These are phyloP conservation scores for Pichia kudriavzevii DNA, from an alignment of 1,139 yeast species.

Conservation along the genomic window DNA sequence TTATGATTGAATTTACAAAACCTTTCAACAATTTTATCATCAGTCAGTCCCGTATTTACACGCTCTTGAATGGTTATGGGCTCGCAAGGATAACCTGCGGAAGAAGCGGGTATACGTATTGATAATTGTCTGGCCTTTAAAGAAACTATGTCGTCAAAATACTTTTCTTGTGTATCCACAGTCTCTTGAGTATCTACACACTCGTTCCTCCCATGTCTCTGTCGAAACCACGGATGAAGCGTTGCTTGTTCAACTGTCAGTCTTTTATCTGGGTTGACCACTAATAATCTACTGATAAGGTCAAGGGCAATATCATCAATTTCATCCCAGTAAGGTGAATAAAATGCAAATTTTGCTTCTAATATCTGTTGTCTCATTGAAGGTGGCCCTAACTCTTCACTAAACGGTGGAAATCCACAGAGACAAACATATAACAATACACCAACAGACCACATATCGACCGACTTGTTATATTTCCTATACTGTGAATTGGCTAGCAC, in stretches of 20 bases:
- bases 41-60: slow-evolving; percentile 20
- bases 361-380: slow-evolving; percentile 68
- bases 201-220: no score
- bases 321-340: slow-evolving; percentile 74
- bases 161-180: neutral
- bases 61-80: slow-evolving; percentile 24
- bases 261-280: slow-evolving; percentile 50
- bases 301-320: slow-evolving; percentile 59
- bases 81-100: slow-evolving; percentile 20
- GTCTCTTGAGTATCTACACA: neutral
- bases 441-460: slow-evolving; percentile 77
- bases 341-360: slow-evolving; percentile 61
- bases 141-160: slow-evolving; percentile 9
- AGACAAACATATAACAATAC: slow-evolving; percentile 68
- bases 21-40: slow-evolving; percentile 18
- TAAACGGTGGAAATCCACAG: slow-evolving; percentile 81
- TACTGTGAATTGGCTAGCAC: slow-evolving; percentile 41
- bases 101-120: slow-evolving; percentile 19
- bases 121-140: slow-evolving; percentile 18
- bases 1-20: slow-evolving; percentile 10
- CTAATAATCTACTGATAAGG: slow-evolving; percentile 52
- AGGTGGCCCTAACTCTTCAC: slow-evolving; percentile 77
- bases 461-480: slow-evolving; percentile 60
- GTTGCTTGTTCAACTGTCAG: slow-evolving; percentile 44
- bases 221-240: slow-evolving; percentile 50